phyloP scores from a whole-genome alignment of 176 grass and related monocot genomes.

The Zoysia pacifica region DNA sequence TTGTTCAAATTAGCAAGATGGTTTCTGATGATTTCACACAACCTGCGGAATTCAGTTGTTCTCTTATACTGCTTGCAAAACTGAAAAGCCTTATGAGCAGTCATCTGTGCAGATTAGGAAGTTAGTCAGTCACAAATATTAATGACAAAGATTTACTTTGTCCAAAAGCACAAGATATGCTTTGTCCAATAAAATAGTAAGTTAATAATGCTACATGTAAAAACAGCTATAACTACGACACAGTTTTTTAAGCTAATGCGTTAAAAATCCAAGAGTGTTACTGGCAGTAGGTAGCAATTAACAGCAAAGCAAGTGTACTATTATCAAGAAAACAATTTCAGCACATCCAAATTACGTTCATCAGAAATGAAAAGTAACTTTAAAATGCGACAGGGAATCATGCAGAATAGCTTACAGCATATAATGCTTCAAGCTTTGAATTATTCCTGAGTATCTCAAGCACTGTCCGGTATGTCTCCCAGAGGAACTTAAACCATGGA shows the following conservation, averaged over 20 bases:
- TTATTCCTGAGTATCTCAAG: slow-evolving; percentile 94
- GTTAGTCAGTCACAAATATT: slow-evolving; percentile 8
- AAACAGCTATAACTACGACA: too few species aligned
- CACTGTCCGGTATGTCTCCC: slow-evolving; percentile 95
- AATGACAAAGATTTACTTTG: too few species aligned
- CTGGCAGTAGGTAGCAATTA: too few species aligned
- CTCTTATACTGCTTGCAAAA: slow-evolving; percentile 99
- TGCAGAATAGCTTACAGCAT: slow-evolving; percentile 72
- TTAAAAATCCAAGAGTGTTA: too few species aligned
- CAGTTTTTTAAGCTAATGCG: too few species aligned
- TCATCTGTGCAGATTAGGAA: slow-evolving; percentile 70
- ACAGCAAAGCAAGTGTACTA: too few species aligned
- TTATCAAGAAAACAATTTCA: too few species aligned
- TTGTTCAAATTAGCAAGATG: slow-evolving; percentile 95
- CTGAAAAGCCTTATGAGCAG: slow-evolving; percentile 89
- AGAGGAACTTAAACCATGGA: slow-evolving; percentile 98
- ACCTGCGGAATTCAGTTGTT: slow-evolving; percentile 87
- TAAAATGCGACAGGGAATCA: background rate
- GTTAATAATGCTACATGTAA: too few species aligned
- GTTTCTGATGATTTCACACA: slow-evolving; percentile 95
- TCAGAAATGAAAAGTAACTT: background rate
- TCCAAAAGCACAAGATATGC: too few species aligned
- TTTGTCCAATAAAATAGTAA: too few species aligned
- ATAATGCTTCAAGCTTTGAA: slow-evolving; percentile 90
- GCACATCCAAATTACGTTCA: too few species aligned